Evolutionary conservation across 2,329 filamentous ascomycete species (phyloP).

Genomic region (Hirsutella thompsonii): DNA sequence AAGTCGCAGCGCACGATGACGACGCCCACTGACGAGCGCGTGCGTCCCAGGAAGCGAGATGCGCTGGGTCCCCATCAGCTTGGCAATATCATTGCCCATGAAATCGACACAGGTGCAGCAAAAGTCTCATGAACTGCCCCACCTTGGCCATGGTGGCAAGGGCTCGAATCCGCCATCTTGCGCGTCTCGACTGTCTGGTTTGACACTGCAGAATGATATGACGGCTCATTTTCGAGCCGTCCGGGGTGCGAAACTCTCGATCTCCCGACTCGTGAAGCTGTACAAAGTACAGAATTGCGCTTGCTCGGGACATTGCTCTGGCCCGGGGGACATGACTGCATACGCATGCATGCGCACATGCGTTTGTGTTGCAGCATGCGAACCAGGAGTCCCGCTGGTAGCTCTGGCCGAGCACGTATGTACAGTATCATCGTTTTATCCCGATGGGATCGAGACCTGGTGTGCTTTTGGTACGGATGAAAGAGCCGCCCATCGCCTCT

Average conservation of each 20-base stretch:
- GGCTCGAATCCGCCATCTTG: constrained; percentile 1
- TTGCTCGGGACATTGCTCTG: not conserved
- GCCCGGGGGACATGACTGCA: not conserved
- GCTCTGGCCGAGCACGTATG: too few species aligned
- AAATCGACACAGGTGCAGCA: not conserved
- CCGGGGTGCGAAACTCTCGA: not conserved
- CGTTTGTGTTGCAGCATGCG: not conserved
- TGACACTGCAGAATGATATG: not conserved
- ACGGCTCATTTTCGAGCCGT: not conserved
- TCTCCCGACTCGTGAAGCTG: not conserved
- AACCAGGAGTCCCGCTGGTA: not conserved
- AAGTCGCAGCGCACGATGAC: too few species aligned
- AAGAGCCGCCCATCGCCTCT: too few species aligned
- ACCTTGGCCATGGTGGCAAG: not conserved
- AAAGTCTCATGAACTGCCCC: not conserved
- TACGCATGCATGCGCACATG: not conserved
- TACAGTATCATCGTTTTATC: too few species aligned
- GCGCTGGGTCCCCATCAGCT: not conserved
- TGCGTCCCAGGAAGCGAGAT: too few species aligned
- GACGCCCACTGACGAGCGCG: too few species aligned
- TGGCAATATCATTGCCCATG: not conserved
- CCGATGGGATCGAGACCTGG: too few species aligned
- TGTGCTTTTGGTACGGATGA: too few species aligned
- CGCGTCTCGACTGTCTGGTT: not conserved
- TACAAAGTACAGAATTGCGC: not conserved